phyloP scores from a whole-genome alignment of 805 yeast genomes.

The Zygoascus biomembranicola region DNA sequence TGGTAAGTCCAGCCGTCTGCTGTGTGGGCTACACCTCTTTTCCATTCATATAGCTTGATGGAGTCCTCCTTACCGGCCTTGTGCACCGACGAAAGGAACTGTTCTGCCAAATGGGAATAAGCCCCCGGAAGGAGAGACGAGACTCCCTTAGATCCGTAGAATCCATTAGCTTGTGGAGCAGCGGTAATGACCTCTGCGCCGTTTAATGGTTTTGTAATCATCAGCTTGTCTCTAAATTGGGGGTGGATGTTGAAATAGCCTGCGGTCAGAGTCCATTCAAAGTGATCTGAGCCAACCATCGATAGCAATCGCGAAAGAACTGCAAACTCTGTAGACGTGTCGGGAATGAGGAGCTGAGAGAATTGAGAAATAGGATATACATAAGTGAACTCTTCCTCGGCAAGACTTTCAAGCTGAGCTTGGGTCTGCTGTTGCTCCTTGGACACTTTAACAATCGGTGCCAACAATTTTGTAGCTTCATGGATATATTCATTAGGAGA shows the following conservation, averaged over 20 bases:
- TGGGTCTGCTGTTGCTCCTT: neutral
- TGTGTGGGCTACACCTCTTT: constrained; percentile 72
- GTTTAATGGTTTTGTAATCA: constrained; percentile 43
- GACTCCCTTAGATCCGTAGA: constrained; percentile 75
- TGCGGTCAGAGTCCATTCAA: constrained; percentile 84
- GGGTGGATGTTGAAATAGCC: constrained; percentile 93
- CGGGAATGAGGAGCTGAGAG: constrained; percentile 64
- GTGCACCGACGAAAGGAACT: constrained; percentile 50
- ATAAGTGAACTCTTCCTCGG: constrained; percentile 38
- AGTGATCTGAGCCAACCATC: constrained; percentile 42
- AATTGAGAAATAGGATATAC: constrained; percentile 91
- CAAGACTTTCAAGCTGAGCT: constrained; percentile 8
- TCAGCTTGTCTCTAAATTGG: constrained; percentile 50
- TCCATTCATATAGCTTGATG: constrained; percentile 75
- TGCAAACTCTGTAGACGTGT: constrained; percentile 75
- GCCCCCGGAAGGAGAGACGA: constrained; percentile 81
- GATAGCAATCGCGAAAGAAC: constrained; percentile 56
- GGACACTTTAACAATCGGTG: constrained; percentile 21
- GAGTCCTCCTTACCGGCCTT: constrained; percentile 28
- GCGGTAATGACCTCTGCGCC: constrained; percentile 76
- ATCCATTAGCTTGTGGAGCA: constrained; percentile 89
- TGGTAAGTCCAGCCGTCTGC: constrained; percentile 94
- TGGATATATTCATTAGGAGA: constrained; percentile 21
- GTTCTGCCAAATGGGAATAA: constrained; percentile 64
- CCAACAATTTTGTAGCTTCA: constrained; percentile 43